A percentile compares a stretch with the other conserved stretches of the same genome.
These are phyloP conservation scores for Coemansia sp. DNA, from an alignment of 192 early-diverging fungal genomes.

Conservation along the genomic window DNA sequence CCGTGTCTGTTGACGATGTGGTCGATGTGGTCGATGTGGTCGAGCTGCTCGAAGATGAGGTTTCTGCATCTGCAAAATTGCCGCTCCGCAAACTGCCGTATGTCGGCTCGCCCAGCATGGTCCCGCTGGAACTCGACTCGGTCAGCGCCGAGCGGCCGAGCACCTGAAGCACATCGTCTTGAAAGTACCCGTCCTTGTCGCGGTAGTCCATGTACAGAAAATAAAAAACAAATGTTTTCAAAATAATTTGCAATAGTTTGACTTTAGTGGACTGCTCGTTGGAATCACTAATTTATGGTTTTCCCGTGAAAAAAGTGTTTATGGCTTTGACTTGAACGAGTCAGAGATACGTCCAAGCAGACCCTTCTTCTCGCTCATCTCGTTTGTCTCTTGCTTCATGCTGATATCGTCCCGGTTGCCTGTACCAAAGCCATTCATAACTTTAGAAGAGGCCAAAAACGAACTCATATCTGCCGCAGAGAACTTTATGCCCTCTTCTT, in stretches of 20 bases:
- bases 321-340: conserved; percentile 18
- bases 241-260: no score
- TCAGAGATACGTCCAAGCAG: conserved; percentile 18
- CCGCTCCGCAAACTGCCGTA: conserved; percentile 22
- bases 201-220: conserved; percentile 38
- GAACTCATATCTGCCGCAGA: conserved; percentile 24
- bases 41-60: conserved; percentile 1
- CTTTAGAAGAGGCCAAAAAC: conserved; percentile 12
- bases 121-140: not conserved
- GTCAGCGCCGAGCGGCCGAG: conserved; percentile 35
- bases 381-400: conserved; percentile 8
- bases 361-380: conserved; percentile 6
- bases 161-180: conserved; percentile 41
- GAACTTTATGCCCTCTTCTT: conserved; percentile 38
- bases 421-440: not conserved
- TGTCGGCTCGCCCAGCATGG: conserved; percentile 4
- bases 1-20: not conserved
- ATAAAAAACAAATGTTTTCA: not conserved
- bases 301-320: not conserved
- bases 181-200: conserved; percentile 46
- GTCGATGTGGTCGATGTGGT: not conserved
- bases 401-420: not conserved
- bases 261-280: no score
- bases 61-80: conserved; percentile 18
- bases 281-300: not conserved